Percentiles rank a stretch among this genome's conserved stretches.
phyloP scores from a whole-genome alignment of 2,329 filamentous ascomycete genomes.

The Exophiala sp. region DNA sequence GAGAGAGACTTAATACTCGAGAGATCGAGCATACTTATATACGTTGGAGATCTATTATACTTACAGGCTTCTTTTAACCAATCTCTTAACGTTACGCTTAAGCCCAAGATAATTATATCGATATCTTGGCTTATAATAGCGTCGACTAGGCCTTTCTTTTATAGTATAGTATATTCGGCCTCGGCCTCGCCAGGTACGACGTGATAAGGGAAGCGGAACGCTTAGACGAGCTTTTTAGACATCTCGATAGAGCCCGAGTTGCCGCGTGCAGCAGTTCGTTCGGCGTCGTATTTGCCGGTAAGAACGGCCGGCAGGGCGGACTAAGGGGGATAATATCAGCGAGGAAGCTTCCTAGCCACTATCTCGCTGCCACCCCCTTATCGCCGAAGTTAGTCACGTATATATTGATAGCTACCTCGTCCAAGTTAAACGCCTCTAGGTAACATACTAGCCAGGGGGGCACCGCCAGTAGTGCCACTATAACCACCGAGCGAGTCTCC shows the following conservation, averaged over 20 bases:
- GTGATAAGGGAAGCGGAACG: conserved; percentile 80
- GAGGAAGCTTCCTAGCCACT: too few species aligned
- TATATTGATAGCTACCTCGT: too few species aligned
- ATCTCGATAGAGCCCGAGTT: conserved; percentile 67
- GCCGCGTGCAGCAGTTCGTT: too few species aligned
- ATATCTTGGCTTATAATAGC: conserved; percentile 94
- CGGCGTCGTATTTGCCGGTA: too few species aligned
- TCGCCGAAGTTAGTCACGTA: too few species aligned
- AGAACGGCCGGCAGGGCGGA: too few species aligned
- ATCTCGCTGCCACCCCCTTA: too few species aligned
- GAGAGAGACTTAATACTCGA: conserved; percentile 50
- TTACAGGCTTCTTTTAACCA: conserved; percentile 68
- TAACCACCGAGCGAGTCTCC: too few species aligned
- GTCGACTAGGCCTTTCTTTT: conserved; percentile 76
- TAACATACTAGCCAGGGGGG: too few species aligned
- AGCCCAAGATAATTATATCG: conserved; percentile 96
- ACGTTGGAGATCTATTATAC: conserved; percentile 66
- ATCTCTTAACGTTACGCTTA: conserved; percentile 68
- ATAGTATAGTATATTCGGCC: conserved; percentile 85
- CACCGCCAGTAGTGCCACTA: too few species aligned
- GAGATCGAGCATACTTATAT: conserved; percentile 74
- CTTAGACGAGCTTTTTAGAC: conserved; percentile 73
- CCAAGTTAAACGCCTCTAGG: too few species aligned
- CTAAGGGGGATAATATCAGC: too few species aligned
- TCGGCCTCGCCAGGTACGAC: conserved; percentile 92